Conservation (phyloP, 108 stramenopile species). For the Discostella pseudostelligera region DNA sequence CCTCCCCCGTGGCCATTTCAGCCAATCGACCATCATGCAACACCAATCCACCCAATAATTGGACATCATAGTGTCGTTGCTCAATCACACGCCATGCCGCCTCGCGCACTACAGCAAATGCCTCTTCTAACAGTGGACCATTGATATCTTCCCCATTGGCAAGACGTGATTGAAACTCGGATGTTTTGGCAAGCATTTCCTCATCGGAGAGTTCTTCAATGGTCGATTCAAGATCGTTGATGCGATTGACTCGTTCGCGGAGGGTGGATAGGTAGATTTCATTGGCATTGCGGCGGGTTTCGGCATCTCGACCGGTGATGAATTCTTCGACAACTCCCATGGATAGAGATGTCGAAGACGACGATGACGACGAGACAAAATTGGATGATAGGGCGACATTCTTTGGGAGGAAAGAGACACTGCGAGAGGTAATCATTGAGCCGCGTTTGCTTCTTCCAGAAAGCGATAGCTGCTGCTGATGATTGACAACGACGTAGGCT, state of each 20-base stretch:
- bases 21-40: slow-evolving; percentile 89
- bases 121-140: slow-evolving; percentile 80
- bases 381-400: neutral
- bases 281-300: slow-evolving; percentile 54
- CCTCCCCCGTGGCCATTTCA: slow-evolving; percentile 98
- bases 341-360: slow-evolving; percentile 20
- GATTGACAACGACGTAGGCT: neutral
- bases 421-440: too few relatives aligned
- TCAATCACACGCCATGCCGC: slow-evolving; percentile 94
- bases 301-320: slow-evolving; percentile 55
- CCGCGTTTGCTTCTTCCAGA: neutral
- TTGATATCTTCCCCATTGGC: slow-evolving; percentile 73
- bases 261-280: slow-evolving; percentile 63
- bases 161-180: slow-evolving; percentile 71
- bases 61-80: slow-evolving; percentile 94
- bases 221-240: slow-evolving; percentile 81
- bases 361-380: neutral
- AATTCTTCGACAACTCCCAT: slow-evolving; percentile 89
- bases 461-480: neutral
- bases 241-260: slow-evolving; percentile 70
- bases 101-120: slow-evolving; percentile 96
- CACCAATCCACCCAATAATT: slow-evolving; percentile 88
- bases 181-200: slow-evolving; percentile 82
- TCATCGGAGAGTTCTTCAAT: slow-evolving; percentile 88
- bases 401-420: neutral